phyloP scores from a whole-genome alignment of 164 flowering plant genomes.

The Vitis riparia region DNA sequence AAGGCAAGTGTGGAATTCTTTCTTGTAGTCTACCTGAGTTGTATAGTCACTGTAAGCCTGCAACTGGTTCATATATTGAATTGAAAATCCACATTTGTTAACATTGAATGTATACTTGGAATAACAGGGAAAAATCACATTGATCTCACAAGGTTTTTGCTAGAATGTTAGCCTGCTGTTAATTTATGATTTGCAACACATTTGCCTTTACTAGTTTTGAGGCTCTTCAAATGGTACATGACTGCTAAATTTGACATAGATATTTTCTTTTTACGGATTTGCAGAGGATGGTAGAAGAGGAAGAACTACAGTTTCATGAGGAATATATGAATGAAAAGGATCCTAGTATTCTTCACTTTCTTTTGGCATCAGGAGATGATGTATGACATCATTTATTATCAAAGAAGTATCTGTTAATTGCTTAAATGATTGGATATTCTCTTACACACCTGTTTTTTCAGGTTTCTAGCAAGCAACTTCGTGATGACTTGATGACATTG shows the following conservation, averaged over 20 bases:
- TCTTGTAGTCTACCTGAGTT: background rate
- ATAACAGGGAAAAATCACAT: no score
- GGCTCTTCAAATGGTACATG: background rate
- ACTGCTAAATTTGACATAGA: background rate
- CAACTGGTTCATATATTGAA: background rate
- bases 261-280: constrained; percentile 4
- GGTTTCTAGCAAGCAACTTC: constrained; percentile 98
- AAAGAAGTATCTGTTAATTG: background rate
- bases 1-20: background rate
- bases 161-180: background rate
- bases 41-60: background rate
- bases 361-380: constrained; percentile 97
- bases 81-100: background rate
- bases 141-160: background rate
- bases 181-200: background rate
- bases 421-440: constrained; percentile 4
- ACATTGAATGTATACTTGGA: constrained; percentile 1
- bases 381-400: constrained; percentile 34
- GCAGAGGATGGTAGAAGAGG: constrained; percentile 96
- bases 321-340: constrained; percentile 95
- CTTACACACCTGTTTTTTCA: constrained; percentile 22
- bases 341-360: constrained; percentile 97
- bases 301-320: constrained; percentile 85
- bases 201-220: background rate
- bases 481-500: constrained; percentile 98